Base-by-base conservation (phyloP, 306 rosid genomes). In the Amphicarpaea edgeworthii region DNA sequence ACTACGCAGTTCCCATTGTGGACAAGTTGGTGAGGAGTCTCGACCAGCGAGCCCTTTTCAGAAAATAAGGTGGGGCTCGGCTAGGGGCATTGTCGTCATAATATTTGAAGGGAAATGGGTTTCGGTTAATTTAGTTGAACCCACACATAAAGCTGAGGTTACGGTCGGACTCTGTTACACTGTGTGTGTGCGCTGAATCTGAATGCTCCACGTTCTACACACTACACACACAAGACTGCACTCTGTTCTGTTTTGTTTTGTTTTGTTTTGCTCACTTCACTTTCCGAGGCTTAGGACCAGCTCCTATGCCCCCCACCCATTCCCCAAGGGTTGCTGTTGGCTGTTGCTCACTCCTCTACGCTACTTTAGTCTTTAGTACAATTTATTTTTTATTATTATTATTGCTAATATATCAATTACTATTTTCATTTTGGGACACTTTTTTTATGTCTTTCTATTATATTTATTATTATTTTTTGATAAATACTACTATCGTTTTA, bases 71-170 rank as follows among this genome's bases (percentile, higher is more conserved):
- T 55, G 75, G 82, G 74, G 50, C 32, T 10, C 3, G 3, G 50
- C 1, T 1, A 47, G 81, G 86, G 75, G 45, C 2, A 1, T n/a
- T 84, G 3, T 61, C 0, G 83, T 77, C 21, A 77, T n/a, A n/a
- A n/a, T n/a, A n/a, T 51, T 77, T 73, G 0, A 4, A 30, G 37
- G 37, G 7, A 30, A 30, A 24, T n/a, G 16, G 11, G 66, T 68
- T 81, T 73, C 85, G 1, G 87, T 81, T 84, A 81, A 71, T 76
- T 76, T 84, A 84, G 87, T 84, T 83, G 81, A 24, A 11, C 12
- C 9, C 9, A 8, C 9, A 8, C 14, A 38, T 11, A 63, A 55
- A 40, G 64, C 72, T 55, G 79, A 20, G 21, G 49, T 24, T 67
- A 23, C 3, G 76, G 80, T 78, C 77, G 80, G 80, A 12, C 30